Base-by-base conservation (phyloP, 75 land plant species). In the Larix kaempferi region DNA sequence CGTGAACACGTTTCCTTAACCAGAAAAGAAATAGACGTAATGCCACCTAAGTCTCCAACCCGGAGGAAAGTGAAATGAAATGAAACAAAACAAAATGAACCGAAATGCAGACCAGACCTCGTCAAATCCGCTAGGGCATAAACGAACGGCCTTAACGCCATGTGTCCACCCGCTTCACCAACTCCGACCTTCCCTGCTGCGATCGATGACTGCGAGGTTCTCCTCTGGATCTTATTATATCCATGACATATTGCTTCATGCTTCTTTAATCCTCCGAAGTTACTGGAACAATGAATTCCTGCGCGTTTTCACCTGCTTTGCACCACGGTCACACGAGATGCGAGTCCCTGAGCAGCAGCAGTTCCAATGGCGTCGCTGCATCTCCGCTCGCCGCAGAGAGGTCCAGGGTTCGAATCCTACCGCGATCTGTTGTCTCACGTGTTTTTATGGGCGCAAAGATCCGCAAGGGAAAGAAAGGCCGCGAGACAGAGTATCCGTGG, bases 401-500 rank as follows among this genome's bases (percentile, higher is more conserved):
- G 73, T 39, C 35, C 49, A 12, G 7, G 52, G 73, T 69, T 69
- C 73, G 73, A 41, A 7, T 69, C 73, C 49, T 33, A 7, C 41
- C 22, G 49, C 52, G 23, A 41, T 41, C 54, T 69, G 54, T 49
- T 10, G 54, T 49, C 54, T 8, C 54, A 49, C 54, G 11, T 49
- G 54, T 49, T 49, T n/a, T 69, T 3, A 8, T 69, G 73, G 73
- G 49, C 11, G 73, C 73, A 39, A 88, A 82, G 83, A 13, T 86
- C n/a, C 79, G 79, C 81, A 88, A 82, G 77, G 85, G 74, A 33
- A 86, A 79, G 81, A 88, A 82, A 76, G 16, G 7, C 4, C 29
- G 27, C 16, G 73, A 77, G 33, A 79, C 76, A 62, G 93, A 93
- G 15, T 95, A 95, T 80, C 91, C 91, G 0, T 91, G 98, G 93